Evolutionary conservation across 495 filamentous ascomycete genomes (phyloP), one percentile per base, ranked within the genome.

Genomic region (Platismatia glauca): DNA sequence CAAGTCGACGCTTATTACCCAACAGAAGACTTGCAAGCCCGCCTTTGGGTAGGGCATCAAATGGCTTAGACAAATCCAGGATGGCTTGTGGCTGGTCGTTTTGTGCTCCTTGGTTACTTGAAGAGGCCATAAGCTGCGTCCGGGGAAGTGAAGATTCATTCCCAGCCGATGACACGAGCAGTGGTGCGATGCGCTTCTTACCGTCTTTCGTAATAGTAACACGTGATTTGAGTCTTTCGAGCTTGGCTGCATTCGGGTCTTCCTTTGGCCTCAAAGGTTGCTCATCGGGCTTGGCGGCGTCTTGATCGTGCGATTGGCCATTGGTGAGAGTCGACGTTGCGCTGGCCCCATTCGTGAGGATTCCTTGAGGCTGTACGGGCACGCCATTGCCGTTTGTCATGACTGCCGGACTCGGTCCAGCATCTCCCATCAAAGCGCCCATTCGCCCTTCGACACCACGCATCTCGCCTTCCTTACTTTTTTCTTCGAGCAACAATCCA

Each of bases 161-260:
- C 8, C 83, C 86, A 27, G 89, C 80, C 7, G 87, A 89, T 6
- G 94, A 97, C 20, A 99, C 88, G 6, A 99, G 81, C 67, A 97
- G 74, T 8, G 94, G 94, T 4, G 90, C 89, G 60, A 99, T 91
- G 31, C 95, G 84, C 75, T 97, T 99, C 75, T 91, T 97, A 22
- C 94, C 94, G 59, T 99, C 94, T 72, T 97, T 97, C 2, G 91
- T 96, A 56, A 95, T 88, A 22, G 91, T 96, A 11, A 96, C 90
- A 13, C 93, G 86, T 57, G 90, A 85, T 72, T 97, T 97, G 63
- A 97, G 71, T 59, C 84, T 83, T 57, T 90, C 89, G 41, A 95
- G 77, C 66, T 89, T 86, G 24, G 81, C 82, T 63, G 83, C 80
- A 55, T 84, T 81, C 4, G 82, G 79, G 63, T 88, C 84, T 5